phyloP scores from a whole-genome alignment of 1,284 basidiomycete species.

The Ceratobasidium sp. region DNA sequence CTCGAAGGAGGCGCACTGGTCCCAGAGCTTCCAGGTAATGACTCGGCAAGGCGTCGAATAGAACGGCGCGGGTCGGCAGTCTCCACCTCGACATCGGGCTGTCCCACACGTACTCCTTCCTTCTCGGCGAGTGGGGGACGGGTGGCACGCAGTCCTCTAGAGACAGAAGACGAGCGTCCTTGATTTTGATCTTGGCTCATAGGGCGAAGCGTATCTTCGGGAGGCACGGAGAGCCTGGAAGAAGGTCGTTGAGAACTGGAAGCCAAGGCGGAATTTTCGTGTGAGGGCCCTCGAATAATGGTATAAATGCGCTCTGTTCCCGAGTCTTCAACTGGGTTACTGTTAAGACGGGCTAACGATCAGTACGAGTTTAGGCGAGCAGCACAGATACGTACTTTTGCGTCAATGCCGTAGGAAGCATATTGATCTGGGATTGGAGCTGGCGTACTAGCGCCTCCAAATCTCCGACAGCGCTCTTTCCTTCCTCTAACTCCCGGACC shows the following conservation, averaged over 20 bases:
- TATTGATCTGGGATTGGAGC: slow-evolving; percentile 33
- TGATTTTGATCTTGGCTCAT: slow-evolving; percentile 20
- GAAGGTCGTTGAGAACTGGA: slow-evolving; percentile 22
- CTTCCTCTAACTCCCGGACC: slow-evolving; percentile 20
- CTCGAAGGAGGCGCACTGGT: slow-evolving; percentile 6
- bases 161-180: slow-evolving; percentile 28
- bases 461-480: slow-evolving; percentile 21
- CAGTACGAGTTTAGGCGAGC: not conserved
- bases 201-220: slow-evolving; percentile 15
- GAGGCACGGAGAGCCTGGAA: slow-evolving; percentile 29
- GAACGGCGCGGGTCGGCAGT: slow-evolving; percentile 26
- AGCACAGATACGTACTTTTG: not conserved
- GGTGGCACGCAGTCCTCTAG: slow-evolving; percentile 4
- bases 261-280: not conserved
- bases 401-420: not conserved
- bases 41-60: slow-evolving; percentile 25
- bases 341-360: not conserved
- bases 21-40: not conserved
- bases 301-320: slow-evolving; percentile 25
- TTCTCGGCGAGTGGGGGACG: slow-evolving; percentile 37
- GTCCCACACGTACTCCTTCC: slow-evolving; percentile 17
- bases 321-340: slow-evolving; percentile 3
- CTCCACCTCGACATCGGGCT: slow-evolving; percentile 33
- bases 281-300: slow-evolving; percentile 18
- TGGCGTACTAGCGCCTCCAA: slow-evolving; percentile 12